Evolutionary conservation across 176 grass and related monocot genomes (phyloP).

Genomic region (Olyra latifolia): DNA sequence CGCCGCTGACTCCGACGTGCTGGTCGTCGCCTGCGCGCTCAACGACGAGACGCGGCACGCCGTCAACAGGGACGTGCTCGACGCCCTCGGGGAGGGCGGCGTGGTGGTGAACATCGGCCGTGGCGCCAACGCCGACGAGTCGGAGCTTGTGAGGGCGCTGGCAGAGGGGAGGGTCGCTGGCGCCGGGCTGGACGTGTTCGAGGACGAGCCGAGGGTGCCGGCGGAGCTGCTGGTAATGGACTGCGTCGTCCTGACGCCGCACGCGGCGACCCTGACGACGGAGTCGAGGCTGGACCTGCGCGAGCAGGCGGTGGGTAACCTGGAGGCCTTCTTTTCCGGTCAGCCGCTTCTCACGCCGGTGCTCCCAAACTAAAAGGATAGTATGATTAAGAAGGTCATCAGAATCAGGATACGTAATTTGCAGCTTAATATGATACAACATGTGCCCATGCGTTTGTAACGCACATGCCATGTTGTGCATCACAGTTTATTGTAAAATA

Average conservation of each 20-base stretch:
- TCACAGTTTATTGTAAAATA: too few relatives aligned
- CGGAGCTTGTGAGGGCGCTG: conserved; percentile 30
- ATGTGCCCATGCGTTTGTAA: too few relatives aligned
- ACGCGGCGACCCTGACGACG: conserved; percentile 1
- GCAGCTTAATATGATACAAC: too few relatives aligned
- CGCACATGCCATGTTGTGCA: too few relatives aligned
- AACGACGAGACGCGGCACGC: conserved; percentile 34
- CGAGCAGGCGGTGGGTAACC: conserved; percentile 7
- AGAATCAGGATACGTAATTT: too few relatives aligned
- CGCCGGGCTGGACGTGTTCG: conserved; percentile 50
- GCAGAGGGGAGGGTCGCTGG: conserved; percentile 40
- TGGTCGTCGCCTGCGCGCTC: conserved; percentile 46
- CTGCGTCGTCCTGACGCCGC: conserved; percentile 42
- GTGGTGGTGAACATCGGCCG: conserved; percentile 48
- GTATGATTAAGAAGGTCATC: too few relatives aligned
- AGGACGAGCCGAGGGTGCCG: conserved; percentile 41
- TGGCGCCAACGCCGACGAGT: conserved; percentile 41
- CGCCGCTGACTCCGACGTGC: conserved; percentile 40
- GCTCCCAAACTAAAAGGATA: not conserved
- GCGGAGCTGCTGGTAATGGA: conserved; percentile 44
- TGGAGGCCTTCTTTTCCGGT: conserved; percentile 47
- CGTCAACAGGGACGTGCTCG: conserved; percentile 32
- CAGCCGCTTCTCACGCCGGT: conserved; percentile 40
- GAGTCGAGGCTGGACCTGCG: conserved; percentile 25
- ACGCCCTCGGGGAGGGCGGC: conserved; percentile 31